These are phyloP conservation scores for Nepenthes mirabilis DNA, from an alignment of 148 eudicot species.

Conservation along the genomic window DNA sequence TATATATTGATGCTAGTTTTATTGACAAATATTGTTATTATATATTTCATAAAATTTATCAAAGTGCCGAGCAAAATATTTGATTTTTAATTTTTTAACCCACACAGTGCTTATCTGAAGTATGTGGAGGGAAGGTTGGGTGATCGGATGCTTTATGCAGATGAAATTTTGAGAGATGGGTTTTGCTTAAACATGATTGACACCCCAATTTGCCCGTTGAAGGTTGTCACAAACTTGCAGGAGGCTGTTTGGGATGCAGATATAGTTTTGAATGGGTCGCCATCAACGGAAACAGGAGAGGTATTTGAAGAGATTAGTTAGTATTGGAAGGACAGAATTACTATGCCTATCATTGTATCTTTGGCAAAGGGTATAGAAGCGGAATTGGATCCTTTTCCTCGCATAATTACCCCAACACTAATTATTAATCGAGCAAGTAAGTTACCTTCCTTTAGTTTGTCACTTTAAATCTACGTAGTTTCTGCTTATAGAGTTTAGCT, in stretches of 20 bases:
- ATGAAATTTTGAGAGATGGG: slow-evolving; percentile 52
- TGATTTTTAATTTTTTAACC: too few relatives aligned
- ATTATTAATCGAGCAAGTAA: slow-evolving; percentile 92
- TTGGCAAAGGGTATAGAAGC: slow-evolving; percentile 94
- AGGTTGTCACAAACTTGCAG: slow-evolving; percentile 58
- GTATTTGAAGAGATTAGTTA: slow-evolving; percentile 66
- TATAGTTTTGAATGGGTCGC: slow-evolving; percentile 53
- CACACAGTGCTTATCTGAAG: slow-evolving; percentile 40
- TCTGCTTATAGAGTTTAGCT: neutral
- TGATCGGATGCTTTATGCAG: slow-evolving; percentile 52
- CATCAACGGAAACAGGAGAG: slow-evolving; percentile 63
- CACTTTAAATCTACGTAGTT: neutral
- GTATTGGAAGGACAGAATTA: slow-evolving; percentile 85
- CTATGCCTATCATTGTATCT: slow-evolving; percentile 58
- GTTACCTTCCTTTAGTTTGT: slow-evolving; percentile 11
- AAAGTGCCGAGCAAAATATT: too few relatives aligned
- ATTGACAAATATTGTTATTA: too few relatives aligned
- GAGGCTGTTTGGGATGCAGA: slow-evolving; percentile 70
- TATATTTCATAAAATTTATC: too few relatives aligned
- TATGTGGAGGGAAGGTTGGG: slow-evolving; percentile 53
- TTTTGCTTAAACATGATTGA: slow-evolving; percentile 56
- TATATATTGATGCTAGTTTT: too few relatives aligned
- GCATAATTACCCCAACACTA: slow-evolving; percentile 82
- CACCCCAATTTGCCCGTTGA: slow-evolving; percentile 53
- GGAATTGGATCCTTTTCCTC: slow-evolving; percentile 69